Evolutionary conservation across 2,329 filamentous ascomycete species (phyloP).

Genomic region (Sporothrix sp.): DNA sequence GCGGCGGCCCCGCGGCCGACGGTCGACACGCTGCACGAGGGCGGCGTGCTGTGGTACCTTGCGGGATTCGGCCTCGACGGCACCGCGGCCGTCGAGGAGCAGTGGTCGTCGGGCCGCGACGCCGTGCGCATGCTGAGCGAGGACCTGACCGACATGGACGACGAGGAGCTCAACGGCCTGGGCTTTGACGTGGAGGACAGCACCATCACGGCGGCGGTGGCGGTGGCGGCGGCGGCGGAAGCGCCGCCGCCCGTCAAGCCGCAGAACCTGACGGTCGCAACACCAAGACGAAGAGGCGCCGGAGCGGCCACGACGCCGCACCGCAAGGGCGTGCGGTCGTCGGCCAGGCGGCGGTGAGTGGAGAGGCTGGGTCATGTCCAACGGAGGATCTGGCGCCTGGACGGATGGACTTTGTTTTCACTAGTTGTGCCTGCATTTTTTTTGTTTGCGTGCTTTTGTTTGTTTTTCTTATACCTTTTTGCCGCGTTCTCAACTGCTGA

Average conservation of each 20-base stretch:
- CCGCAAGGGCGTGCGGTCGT: slow-evolving; percentile 26
- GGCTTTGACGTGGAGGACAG: slow-evolving; percentile 43
- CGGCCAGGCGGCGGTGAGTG: slow-evolving; percentile 24
- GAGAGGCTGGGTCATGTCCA: no score
- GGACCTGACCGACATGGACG: slow-evolving; percentile 83
- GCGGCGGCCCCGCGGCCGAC: slow-evolving; percentile 29
- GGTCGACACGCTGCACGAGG: slow-evolving; percentile 50
- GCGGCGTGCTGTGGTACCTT: slow-evolving; percentile 84
- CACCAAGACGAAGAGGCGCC: slow-evolving; percentile 7
- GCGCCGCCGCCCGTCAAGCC: neutral
- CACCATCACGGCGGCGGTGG: slow-evolving; percentile 29
- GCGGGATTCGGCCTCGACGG: slow-evolving; percentile 68
- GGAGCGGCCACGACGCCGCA: slow-evolving; percentile 9
- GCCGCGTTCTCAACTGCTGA: neutral
- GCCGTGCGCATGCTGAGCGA: slow-evolving; percentile 63
- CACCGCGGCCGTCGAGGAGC: slow-evolving; percentile 68
- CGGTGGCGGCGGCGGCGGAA: neutral
- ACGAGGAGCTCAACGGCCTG: slow-evolving; percentile 73
- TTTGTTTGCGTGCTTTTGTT: slow-evolving; percentile 3
- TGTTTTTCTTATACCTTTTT: slow-evolving; percentile 8
- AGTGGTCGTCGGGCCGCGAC: slow-evolving; percentile 56
- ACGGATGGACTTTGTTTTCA: neutral
- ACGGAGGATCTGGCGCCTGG: neutral
- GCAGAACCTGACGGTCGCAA: slow-evolving; percentile 5
- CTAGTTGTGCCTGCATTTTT: neutral